Base-by-base conservation (phyloP, 208 protist species). In the Trichomonas gallinae region DNA sequence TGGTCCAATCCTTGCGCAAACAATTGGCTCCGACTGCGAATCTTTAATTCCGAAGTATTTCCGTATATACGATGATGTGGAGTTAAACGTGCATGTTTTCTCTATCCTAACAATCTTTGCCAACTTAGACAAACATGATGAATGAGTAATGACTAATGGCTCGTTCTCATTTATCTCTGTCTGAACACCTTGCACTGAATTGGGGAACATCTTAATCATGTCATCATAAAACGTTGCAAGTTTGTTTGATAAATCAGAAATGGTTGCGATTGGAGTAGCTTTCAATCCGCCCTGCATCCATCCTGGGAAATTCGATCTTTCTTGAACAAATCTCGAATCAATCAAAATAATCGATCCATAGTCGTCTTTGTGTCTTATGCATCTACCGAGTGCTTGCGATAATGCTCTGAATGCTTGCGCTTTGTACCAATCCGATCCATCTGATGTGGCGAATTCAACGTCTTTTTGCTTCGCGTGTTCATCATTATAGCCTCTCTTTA, bases 331-430 rank as follows among this genome's bases (percentile, higher is more conserved):
- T 82, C 97, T 34, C 21, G 97, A 15, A 63, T 97, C 97, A 40
- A 58, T 63, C 34, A 97, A 63, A 31, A 97, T n/a, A 40, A 97
- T 97, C 0, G 96, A 88, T 34, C 97, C 97, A 96, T 97, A 97
- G 34, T 97, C 97, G 46, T 97, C 36, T 15, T 96, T 58, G 93
- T 97, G 97, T n/a, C 97, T 0, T 36, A 98, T 97, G 36, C 97
- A 87, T 36, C 97, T 58, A 17, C 97, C 97, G 38, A 98, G 3
- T 31, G 97, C 97, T 46, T 98, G 97, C 46, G 97, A 97, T 36
- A 97, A 85, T 10, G 97, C 96, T 82, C 97, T 91, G n/a, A 85
- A 93, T 3, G 97, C 97, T 49, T 97, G 38, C 26, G 72, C 44
- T 17, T 40, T 36, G 44, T 98, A 98, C 97, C 97, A 98, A 34